Evolutionary conservation across 257 asterid genomes (phyloP).

Genomic region (Lycium ferocissimum): DNA sequence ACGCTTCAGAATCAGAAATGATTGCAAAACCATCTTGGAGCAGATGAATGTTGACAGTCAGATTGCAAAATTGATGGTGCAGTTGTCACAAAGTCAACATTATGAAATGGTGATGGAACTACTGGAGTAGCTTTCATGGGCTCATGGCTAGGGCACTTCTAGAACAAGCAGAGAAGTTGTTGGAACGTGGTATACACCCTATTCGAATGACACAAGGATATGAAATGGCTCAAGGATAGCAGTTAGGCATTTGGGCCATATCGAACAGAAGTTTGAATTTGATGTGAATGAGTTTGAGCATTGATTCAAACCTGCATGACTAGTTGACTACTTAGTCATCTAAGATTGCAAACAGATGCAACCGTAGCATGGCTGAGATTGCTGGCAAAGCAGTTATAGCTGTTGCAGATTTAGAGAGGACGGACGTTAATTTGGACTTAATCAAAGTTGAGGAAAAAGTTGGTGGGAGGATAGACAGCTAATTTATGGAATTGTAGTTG

Average conservation of each 20-base stretch:
- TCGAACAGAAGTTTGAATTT: slow-evolving; percentile 72
- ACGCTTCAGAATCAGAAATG: slow-evolving; percentile 89
- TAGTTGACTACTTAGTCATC: slow-evolving; percentile 90
- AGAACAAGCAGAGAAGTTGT: slow-evolving; percentile 80
- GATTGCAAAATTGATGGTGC: slow-evolving; percentile 92
- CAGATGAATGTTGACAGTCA: slow-evolving; percentile 95
- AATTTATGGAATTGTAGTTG: slow-evolving; percentile 77
- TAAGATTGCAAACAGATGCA: slow-evolving; percentile 95
- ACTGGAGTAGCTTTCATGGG: slow-evolving; percentile 93
- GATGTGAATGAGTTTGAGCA: slow-evolving; percentile 48
- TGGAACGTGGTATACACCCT: slow-evolving; percentile 92
- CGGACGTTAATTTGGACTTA: slow-evolving; percentile 79
- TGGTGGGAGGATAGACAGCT: slow-evolving; percentile 91
- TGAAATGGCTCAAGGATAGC: slow-evolving; percentile 89
- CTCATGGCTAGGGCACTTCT: slow-evolving; percentile 92
- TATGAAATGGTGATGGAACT: slow-evolving; percentile 93
- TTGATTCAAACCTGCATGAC: slow-evolving; percentile 89
- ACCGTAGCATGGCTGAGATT: slow-evolving; percentile 81
- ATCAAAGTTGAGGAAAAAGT: slow-evolving; percentile 89
- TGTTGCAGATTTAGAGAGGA: slow-evolving; percentile 92
- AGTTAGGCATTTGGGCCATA: slow-evolving; percentile 73
- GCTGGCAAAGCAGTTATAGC: slow-evolving; percentile 93
- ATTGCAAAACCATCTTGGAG: slow-evolving; percentile 92
- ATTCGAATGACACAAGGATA: slow-evolving; percentile 89
- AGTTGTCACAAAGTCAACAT: slow-evolving; percentile 82